phyloP scores from a whole-genome alignment of 78 protist species.

The Dictyostelium purpureum region DNA sequence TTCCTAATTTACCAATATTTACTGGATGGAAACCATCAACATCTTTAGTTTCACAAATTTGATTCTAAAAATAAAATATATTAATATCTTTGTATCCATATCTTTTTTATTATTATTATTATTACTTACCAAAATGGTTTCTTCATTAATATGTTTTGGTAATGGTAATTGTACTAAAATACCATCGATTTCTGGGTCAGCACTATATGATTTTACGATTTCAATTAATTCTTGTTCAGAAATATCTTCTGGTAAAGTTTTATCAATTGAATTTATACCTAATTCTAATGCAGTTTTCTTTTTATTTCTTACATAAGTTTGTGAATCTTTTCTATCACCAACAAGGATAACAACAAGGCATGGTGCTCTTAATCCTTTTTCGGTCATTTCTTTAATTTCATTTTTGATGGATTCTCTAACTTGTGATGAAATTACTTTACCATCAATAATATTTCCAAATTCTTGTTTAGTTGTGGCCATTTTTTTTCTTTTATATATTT shows the following conservation, averaged over 20 bases:
- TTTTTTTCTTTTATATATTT: neutral
- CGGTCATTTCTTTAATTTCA: neutral
- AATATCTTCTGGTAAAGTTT: slow-evolving; percentile 37
- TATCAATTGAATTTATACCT: slow-evolving; percentile 57
- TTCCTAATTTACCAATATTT: slow-evolving; percentile 85
- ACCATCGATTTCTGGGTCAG: slow-evolving; percentile 67
- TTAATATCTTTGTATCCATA: neutral
- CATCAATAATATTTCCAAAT: slow-evolving; percentile 60
- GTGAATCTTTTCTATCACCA: slow-evolving; percentile 81
- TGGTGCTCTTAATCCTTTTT: slow-evolving; percentile 54
- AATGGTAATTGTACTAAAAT: slow-evolving; percentile 98
- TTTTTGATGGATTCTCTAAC: slow-evolving; percentile 29
- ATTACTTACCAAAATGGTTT: slow-evolving; percentile 28
- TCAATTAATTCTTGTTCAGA: slow-evolving; percentile 68
- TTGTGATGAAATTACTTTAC: slow-evolving; percentile 39
- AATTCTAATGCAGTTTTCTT: slow-evolving; percentile 65
- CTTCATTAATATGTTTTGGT: slow-evolving; percentile 94
- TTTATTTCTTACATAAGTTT: slow-evolving; percentile 78
- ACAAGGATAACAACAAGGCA: slow-evolving; percentile 75
- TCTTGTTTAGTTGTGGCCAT: neutral
- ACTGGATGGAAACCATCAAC: slow-evolving; percentile 95
- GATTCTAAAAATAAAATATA: neutral
- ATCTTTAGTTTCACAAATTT: slow-evolving; percentile 88
- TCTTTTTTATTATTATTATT: neutral
- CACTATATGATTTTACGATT: slow-evolving; percentile 42